Base-by-base conservation (phyloP, 2,329 filamentous ascomycete genomes). In the Monilinia fructigena region DNA sequence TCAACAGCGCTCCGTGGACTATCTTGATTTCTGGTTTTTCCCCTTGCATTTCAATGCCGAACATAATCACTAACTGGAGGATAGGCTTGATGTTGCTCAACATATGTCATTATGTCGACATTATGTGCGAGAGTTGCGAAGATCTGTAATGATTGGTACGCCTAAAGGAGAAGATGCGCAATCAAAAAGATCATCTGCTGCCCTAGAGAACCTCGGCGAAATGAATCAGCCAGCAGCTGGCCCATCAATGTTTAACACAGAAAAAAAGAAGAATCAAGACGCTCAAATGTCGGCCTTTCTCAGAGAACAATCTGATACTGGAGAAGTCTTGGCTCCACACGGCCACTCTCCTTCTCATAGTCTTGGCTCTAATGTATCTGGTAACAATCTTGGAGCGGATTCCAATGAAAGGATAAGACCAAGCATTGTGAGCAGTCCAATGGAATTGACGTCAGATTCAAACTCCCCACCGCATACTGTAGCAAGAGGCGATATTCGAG, bases 21-120 rank as follows among this genome's bases (percentile, higher is more conserved):
- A 99, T 75, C 82, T 99, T 53, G 95, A 99, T 77, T 99, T 99
- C 79, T 99, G 96, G 95, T 98, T 35, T 5, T 31, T 10, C 53
- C 56, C 42, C 55, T 54, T 64, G 62, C 16, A 28, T 35, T 20
- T 50, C 5, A 53, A 61, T 52, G 28, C 14, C 31, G 58, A 35
- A 42, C 56, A 14, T 40, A 58, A 40, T 52, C 59, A 64, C 70
- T 66, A 54, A 71, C 20, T 35, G 16, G 63, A 48, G 18, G 35
- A 38, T 74, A 98, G 94, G 95, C 92, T 99, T 74, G 95, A 99
- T 88, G 95, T 99, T 68, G 94, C 95, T 20, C 95, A 99, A 77
- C 95, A 99, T 80, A 97, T 98, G 89, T 97, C 94, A 28, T 85
- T 99, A 66, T 99, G 92, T 77, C 90, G 96, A 60, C 93, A 98